Evolutionary conservation across 179 eudicot species (phyloP).

Genomic region (Heliamphora pulchella): DNA sequence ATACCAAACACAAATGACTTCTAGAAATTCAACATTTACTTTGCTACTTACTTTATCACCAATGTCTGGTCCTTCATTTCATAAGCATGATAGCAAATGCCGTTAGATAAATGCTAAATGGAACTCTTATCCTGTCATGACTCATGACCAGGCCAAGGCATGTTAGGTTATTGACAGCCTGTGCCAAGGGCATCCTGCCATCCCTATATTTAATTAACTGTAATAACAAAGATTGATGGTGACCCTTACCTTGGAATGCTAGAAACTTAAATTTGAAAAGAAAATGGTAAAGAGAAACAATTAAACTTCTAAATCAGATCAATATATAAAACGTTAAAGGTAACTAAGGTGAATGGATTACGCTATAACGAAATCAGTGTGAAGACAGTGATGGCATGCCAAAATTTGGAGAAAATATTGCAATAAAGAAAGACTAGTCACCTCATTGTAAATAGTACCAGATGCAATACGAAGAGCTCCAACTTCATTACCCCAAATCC

Average conservation of each 20-base stretch:
- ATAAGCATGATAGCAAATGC: not conserved
- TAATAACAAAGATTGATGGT: not conserved
- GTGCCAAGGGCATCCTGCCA: too few relatives aligned
- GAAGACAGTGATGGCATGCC: not conserved
- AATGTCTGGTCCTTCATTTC: not conserved
- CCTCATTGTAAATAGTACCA: constrained; percentile 94
- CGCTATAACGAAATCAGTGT: not conserved
- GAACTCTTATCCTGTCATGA: too few relatives aligned
- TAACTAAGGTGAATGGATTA: not conserved
- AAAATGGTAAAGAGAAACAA: not conserved
- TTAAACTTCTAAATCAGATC: not conserved
- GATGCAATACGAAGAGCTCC: constrained; percentile 65
- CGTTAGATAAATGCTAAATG: not conserved
- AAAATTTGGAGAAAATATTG: not conserved
- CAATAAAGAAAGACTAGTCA: constrained; percentile 19
- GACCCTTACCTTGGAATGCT: not conserved
- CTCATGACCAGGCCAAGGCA: too few relatives aligned
- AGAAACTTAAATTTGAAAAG: not conserved
- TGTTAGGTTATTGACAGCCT: too few relatives aligned
- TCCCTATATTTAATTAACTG: not conserved
- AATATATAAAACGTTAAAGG: not conserved
- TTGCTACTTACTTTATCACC: not conserved
- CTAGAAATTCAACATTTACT: not conserved
- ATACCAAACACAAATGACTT: not conserved
- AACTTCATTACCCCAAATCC: constrained; percentile 56